Percentiles rank a stretch among this genome's conserved stretches.
Conservation (phyloP, 1,284 basidiomycete species). For the Rhodotorula sp. region DNA sequence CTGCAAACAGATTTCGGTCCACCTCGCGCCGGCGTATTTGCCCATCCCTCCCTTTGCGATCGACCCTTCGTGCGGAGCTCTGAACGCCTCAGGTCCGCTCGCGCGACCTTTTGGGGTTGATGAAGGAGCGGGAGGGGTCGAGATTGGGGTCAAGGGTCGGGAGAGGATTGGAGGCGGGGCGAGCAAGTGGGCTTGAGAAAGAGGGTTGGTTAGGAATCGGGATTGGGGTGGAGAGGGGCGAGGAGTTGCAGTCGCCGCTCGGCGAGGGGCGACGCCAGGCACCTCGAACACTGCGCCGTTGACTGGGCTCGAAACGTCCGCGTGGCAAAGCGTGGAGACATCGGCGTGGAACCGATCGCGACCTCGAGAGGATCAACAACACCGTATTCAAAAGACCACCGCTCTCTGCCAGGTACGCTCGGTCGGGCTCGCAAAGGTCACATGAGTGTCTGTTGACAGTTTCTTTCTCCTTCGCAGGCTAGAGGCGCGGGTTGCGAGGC, state of each 20-base stretch:
- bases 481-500: too few species aligned
- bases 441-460: too few species aligned
- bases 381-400: too few species aligned
- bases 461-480: too few species aligned
- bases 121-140: background rate
- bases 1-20: background rate
- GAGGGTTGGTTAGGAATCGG: background rate
- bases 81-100: background rate
- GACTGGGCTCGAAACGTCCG: too few species aligned
- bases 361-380: too few species aligned
- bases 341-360: too few species aligned
- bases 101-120: background rate
- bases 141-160: background rate
- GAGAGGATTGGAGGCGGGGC: background rate
- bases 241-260: too few species aligned
- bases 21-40: background rate
- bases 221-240: background rate
- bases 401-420: too few species aligned
- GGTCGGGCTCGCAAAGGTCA: too few species aligned
- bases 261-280: fast-evolving
- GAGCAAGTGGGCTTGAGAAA: background rate
- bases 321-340: too few species aligned
- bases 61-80: background rate
- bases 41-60: background rate
- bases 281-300: too few species aligned